Conservation (phyloP, 2,329 filamentous ascomycete genomes). For the Rhexocercosporidium sp. region DNA sequence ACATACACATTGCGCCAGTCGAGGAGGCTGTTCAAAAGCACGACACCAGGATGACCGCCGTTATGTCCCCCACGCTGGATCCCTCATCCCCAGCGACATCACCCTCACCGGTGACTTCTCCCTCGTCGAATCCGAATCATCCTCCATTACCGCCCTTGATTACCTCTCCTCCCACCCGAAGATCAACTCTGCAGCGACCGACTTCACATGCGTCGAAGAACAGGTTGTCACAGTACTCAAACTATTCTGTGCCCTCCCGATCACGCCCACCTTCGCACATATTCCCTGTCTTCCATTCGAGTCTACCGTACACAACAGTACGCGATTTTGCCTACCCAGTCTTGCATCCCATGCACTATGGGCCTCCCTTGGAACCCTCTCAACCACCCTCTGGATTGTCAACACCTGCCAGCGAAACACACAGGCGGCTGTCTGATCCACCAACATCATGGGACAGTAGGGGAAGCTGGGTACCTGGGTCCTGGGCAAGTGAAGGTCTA, state of each 20-base stretch:
- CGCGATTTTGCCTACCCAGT: conserved; percentile 93
- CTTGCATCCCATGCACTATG: conserved; percentile 89
- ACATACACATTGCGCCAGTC: conserved; percentile 9
- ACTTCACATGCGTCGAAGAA: conserved; percentile 80
- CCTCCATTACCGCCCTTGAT: conserved; percentile 60
- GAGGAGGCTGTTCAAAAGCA: not conserved
- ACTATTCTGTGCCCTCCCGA: conserved; percentile 66
- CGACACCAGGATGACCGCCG: conserved; percentile 45
- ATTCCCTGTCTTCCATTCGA: conserved; percentile 85
- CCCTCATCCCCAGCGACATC: conserved; percentile 54
- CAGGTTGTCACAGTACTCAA: conserved; percentile 84
- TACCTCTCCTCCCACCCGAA: conserved; percentile 58
- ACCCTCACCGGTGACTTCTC: conserved; percentile 53
- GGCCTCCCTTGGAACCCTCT: conserved; percentile 78
- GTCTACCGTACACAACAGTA: conserved; percentile 84
- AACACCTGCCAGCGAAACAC: conserved; percentile 81
- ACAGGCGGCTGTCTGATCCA: conserved; percentile 82
- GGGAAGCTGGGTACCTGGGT: conserved; percentile 59
- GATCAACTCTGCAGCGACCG: conserved; percentile 67
- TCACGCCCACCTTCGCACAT: conserved; percentile 83
- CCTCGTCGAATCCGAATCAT: conserved; percentile 55
- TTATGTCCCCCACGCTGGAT: conserved; percentile 58
- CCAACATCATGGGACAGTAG: conserved; percentile 75
- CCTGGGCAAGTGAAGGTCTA: conserved; percentile 50
- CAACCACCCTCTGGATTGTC: conserved; percentile 76